phyloP scores from a whole-genome alignment of 208 protist species.

The Crithidia mellificae region DNA sequence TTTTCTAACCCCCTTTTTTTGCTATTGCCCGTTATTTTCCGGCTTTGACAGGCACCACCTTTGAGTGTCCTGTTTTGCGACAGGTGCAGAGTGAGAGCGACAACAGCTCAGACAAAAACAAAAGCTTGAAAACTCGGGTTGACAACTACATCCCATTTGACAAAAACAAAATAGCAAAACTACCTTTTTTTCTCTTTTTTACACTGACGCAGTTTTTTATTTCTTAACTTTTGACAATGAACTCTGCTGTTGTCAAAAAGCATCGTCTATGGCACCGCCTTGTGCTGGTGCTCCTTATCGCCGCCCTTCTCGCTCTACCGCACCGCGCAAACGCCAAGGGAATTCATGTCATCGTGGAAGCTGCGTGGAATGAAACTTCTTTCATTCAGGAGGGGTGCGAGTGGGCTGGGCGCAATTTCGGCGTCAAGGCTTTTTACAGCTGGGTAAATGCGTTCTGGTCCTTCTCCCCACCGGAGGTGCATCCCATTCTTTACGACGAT shows the following conservation, averaged over 20 bases:
- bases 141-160: too few species aligned
- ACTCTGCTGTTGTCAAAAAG: background rate
- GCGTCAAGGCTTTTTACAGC: conserved; percentile 36
- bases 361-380: conserved; percentile 68
- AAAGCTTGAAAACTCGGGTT: too few species aligned
- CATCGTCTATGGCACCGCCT: background rate
- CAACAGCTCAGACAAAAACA: too few species aligned
- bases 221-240: too few species aligned
- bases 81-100: too few species aligned
- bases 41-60: too few species aligned
- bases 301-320: background rate
- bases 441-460: conserved; percentile 52
- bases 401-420: conserved; percentile 34
- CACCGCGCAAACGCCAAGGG: conserved; percentile 28
- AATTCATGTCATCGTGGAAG: conserved; percentile 47
- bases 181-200: too few species aligned
- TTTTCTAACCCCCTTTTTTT: too few species aligned
- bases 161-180: too few species aligned
- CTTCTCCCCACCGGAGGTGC: background rate
- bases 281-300: background rate
- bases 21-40: too few species aligned
- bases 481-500: background rate
- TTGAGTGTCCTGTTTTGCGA: too few species aligned
- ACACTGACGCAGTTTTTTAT: too few species aligned
- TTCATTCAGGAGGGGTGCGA: conserved; percentile 74